These are phyloP conservation scores for Boletales sp. DNA, from an alignment of 768 basidiomycete species.

Conservation along the genomic window DNA sequence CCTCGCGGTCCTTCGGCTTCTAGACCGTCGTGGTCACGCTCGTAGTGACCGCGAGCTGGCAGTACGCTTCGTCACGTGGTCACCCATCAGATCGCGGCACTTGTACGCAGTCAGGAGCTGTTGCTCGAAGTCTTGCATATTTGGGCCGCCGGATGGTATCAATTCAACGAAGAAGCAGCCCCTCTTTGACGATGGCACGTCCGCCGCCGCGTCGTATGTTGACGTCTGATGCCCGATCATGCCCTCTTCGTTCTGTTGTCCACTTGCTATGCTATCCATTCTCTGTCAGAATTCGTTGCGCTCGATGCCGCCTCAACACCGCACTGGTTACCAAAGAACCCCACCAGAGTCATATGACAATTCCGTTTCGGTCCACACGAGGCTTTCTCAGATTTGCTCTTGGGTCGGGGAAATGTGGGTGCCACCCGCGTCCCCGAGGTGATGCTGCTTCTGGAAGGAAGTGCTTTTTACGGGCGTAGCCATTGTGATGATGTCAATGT, in stretches of 20 bases:
- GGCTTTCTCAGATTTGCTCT: conserved; percentile 10
- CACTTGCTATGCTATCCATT: conserved; percentile 15
- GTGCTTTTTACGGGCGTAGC: conserved; percentile 10
- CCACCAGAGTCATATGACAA: conserved; percentile 7
- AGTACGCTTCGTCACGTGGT: conserved; percentile 23
- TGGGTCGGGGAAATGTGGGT: conserved; percentile 19
- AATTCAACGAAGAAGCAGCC: conserved; percentile 16
- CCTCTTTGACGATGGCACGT: conserved; percentile 34
- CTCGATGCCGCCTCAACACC: conserved; percentile 19
- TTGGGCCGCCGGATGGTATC: conserved; percentile 11
- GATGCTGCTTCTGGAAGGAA: conserved; percentile 29
- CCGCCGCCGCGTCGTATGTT: conserved; percentile 38
- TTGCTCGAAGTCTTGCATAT: conserved; percentile 3
- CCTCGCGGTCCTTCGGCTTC: conserved; percentile 35
- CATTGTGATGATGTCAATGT: conserved; percentile 6
- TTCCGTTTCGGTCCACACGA: conserved; percentile 17
- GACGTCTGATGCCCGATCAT: conserved; percentile 19
- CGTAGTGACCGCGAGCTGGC: conserved; percentile 40
- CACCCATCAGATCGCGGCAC: conserved; percentile 11
- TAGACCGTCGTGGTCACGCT: conserved; percentile 40
- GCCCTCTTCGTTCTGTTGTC: conserved; percentile 16
- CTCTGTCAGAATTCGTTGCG: conserved; percentile 15
- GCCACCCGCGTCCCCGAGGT: conserved; percentile 25
- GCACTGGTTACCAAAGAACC: conserved; percentile 9
- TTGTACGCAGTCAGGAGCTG: conserved; percentile 7